phyloP scores from a whole-genome alignment of 257 asterid species.

The Jasminum sambac region DNA sequence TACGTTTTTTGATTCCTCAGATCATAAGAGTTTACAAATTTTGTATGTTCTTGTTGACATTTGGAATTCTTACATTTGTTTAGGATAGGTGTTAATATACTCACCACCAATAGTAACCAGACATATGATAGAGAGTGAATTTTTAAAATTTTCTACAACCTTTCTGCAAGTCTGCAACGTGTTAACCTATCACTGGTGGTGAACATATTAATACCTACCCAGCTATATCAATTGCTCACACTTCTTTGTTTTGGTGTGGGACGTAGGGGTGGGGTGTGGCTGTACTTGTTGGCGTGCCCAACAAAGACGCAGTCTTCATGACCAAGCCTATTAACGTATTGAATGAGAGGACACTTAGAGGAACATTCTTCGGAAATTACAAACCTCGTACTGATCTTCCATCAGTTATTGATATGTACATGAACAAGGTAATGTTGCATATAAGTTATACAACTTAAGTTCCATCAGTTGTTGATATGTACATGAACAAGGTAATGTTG shows the following conservation, averaged over 20 bases:
- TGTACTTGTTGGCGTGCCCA: slow-evolving; percentile 74
- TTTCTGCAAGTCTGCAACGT: too few species aligned
- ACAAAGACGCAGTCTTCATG: slow-evolving; percentile 58
- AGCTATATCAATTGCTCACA: background rate
- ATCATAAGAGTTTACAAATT: background rate
- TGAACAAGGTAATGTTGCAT: slow-evolving; percentile 50
- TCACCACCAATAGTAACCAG: too few species aligned
- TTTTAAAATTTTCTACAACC: too few species aligned
- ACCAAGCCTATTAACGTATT: slow-evolving; percentile 64
- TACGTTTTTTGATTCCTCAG: slow-evolving; percentile 18
- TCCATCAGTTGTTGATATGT: slow-evolving; percentile 63
- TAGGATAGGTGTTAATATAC: too few species aligned
- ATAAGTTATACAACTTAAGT: slow-evolving; percentile 16
- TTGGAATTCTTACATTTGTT: too few species aligned
- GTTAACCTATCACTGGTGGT: too few species aligned
- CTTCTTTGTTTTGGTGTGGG: background rate
- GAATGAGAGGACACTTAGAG: slow-evolving; percentile 74
- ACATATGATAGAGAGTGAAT: too few species aligned
- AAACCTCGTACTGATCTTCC: slow-evolving; percentile 69
- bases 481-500: slow-evolving; percentile 59
- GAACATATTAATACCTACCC: too few species aligned
- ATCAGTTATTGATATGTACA: slow-evolving; percentile 63
- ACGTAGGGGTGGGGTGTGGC: slow-evolving; percentile 82
- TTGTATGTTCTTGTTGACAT: background rate
- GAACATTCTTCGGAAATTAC: slow-evolving; percentile 78